These are phyloP conservation scores for Ogataea salicorniae DNA, from an alignment of 805 yeast species.

Conservation along the genomic window DNA sequence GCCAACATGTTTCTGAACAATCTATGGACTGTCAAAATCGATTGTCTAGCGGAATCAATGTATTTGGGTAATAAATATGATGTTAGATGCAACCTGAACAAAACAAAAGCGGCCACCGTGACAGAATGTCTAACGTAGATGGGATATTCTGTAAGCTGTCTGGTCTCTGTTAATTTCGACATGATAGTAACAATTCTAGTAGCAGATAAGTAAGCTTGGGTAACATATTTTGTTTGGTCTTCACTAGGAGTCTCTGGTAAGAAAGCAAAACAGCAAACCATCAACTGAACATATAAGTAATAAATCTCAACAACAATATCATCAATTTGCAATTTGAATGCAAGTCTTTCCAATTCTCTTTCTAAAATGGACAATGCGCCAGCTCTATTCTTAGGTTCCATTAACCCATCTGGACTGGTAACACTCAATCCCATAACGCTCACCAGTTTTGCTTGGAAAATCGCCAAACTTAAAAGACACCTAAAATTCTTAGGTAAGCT, in stretches of 20 bases:
- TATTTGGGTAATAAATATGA: conserved; percentile 68
- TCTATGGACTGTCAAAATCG: conserved; percentile 89
- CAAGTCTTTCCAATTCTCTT: conserved; percentile 69
- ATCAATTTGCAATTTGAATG: conserved; percentile 60
- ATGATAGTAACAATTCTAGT: conserved; percentile 77
- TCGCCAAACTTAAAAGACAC: conserved; percentile 65
- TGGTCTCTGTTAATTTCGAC: conserved; percentile 61
- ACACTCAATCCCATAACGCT: conserved; percentile 85
- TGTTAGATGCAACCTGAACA: conserved; percentile 78
- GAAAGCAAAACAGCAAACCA: conserved; percentile 85
- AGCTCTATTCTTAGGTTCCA: conserved; percentile 79
- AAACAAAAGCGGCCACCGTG: conserved; percentile 68
- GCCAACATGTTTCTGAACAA: conserved; percentile 80
- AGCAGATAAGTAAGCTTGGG: conserved; percentile 73
- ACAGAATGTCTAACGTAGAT: conserved; percentile 84
- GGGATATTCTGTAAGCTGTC: conserved; percentile 77
- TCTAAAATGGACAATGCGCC: conserved; percentile 73
- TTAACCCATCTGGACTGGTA: conserved; percentile 79
- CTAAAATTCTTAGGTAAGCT: conserved; percentile 65
- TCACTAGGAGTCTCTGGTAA: conserved; percentile 85
- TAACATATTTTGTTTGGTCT: conserved; percentile 80
- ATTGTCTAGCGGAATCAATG: conserved; percentile 85
- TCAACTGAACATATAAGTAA: conserved; percentile 69
- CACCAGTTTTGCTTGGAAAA: conserved; percentile 79
- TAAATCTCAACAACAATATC: conserved; percentile 71